A percentile compares a stretch with the other conserved stretches of the same genome.
Evolutionary conservation across 331 rosid species (phyloP).

Genomic region (Quercus phellos): DNA sequence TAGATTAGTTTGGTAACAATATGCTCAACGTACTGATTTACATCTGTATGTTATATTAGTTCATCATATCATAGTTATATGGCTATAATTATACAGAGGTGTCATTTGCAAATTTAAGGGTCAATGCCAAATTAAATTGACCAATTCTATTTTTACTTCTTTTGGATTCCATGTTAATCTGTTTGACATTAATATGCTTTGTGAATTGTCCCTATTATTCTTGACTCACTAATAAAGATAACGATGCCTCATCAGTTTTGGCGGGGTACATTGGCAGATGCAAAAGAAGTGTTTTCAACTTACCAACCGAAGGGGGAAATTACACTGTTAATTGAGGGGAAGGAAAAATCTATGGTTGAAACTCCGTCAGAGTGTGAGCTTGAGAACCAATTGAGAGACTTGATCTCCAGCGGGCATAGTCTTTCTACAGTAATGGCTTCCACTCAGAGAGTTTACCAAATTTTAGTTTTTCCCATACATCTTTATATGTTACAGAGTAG

Average conservation of each 20-base stretch:
- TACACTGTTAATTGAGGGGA: constrained; percentile 74
- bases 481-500: background rate
- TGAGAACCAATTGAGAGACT: constrained; percentile 59
- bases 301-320: constrained; percentile 83
- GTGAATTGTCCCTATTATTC: background rate
- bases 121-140: background rate
- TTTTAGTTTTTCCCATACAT: background rate
- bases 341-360: constrained; percentile 35
- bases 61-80: background rate
- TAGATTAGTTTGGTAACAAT: background rate
- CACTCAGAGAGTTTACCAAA: background rate
- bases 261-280: constrained; percentile 83
- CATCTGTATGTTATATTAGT: background rate
- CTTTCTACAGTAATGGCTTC: constrained; percentile 67
- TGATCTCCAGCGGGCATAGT: constrained; percentile 72
- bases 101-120: background rate
- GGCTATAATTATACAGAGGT: background rate
- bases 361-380: constrained; percentile 69
- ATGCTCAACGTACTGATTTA: background rate
- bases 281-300: constrained; percentile 50
- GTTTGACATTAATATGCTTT: background rate
- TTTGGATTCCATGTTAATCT: background rate
- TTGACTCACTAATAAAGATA: constrained; percentile 13
- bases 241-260: constrained; percentile 60
- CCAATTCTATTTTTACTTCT: no score